Evolutionary conservation across 352 stramenopile species (phyloP), one percentile per base, ranked within the genome.

Genomic region (Globisporangium spinosum): DNA sequence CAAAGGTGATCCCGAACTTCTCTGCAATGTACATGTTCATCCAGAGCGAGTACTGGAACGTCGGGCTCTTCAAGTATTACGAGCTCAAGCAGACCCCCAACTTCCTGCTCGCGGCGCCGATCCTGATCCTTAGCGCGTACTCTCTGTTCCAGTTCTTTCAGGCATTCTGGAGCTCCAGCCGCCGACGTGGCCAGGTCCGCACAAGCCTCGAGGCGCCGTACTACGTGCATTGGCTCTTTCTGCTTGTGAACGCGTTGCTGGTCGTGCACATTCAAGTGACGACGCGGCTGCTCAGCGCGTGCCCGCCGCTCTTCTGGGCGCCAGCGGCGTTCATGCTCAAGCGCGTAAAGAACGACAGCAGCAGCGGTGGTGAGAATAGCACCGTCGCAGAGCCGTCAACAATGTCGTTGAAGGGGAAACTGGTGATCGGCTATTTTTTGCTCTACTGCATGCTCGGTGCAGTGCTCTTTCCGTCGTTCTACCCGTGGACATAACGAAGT

Each of bases 41-140:
- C 65, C 96, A 99, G 85, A 78, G 79, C 34, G 90, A 98, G 76
- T 98, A 99, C 77, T 99, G 96, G 95, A 97, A 98, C 74, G 88
- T 98, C 32, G 96, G 95, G 2, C 78, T 98, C 12, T 88, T 99
- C 43, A 74, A 76, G 15, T 99, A 98, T 77, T 99, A 97, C 75
- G 73, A 97, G 73, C 66, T 83, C 69, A 97, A 97, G 72, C 94
- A 99, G 72, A 68, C 98, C 51, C 96, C 96, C 35, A 98, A 98
- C 70, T 98, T 98, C 67, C 32, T 98, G 2, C 81, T 98, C 23
- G 96, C 96, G 15, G 56, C 79, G 25, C 96, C 96, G 1, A 85
- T 98, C 32, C 58, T 98, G 20, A n/a, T 70, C 2, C 71, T 98
- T 17, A 91, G 85, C 61, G 65, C 72, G 20, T 72, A 81, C 47